A percentile compares a stretch with the other conserved stretches of the same genome.
Evolutionary conservation across 2,329 filamentous ascomycete genomes (phyloP).

Genomic region (Aspergillus clavatus): DNA sequence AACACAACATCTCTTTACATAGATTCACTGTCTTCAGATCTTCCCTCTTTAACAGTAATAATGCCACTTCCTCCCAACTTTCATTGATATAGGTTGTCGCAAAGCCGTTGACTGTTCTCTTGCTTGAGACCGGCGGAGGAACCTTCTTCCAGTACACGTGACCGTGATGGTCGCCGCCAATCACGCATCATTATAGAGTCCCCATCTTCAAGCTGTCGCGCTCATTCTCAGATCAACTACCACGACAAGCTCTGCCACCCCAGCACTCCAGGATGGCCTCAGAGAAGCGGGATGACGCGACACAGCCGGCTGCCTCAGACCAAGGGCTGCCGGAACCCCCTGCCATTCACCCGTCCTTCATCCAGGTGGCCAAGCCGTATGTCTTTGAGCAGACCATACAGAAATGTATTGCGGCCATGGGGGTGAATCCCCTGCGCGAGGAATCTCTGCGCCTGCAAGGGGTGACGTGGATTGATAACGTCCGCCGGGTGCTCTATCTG

Average conservation of each 20-base stretch:
- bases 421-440: constrained; percentile 71
- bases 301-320: constrained; percentile 11
- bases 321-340: constrained; percentile 19
- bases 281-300: constrained; percentile 17
- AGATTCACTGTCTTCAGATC: too few species aligned
- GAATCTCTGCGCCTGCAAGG: constrained; percentile 78
- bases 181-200: constrained; percentile 10
- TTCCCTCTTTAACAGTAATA: too few species aligned
- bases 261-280: constrained; percentile 15
- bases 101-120: too few species aligned
- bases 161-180: constrained; percentile 1
- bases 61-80: too few species aligned
- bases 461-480: constrained; percentile 81
- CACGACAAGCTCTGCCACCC: constrained; percentile 1
- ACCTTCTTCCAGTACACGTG: constrained; percentile 13
- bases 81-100: too few species aligned
- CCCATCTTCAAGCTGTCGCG: background rate
- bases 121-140: too few species aligned
- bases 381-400: constrained; percentile 77
- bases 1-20: too few species aligned
- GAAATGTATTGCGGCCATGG: constrained; percentile 63
- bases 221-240: background rate
- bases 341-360: constrained; percentile 58
- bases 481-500: constrained; percentile 73
- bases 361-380: constrained; percentile 67